Evolutionary conservation across 768 basidiomycete genomes (phyloP), one percentile per base, ranked within the genome.

Genomic region (Cystobasidium tubakii): DNA sequence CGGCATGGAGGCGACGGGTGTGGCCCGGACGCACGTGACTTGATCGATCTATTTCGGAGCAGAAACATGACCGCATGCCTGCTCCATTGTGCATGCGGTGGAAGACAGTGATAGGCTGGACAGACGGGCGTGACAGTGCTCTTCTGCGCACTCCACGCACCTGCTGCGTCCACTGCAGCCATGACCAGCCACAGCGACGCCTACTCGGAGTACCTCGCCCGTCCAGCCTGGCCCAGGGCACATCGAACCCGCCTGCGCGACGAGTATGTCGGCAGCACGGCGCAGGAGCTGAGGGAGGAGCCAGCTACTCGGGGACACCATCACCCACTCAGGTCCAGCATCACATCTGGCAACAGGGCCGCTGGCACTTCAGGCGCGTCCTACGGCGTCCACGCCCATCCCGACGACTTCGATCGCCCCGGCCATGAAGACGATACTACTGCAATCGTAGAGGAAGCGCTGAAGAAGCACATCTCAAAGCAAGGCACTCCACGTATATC

Each of bases 191-290:
- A 36, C 34, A 36, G 21, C 62, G 36, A 36, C 34, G 62, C 27
- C 62, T 63, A 63, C 33, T 29, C 27, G n/a, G 10, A 63, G 15
- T 63, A 4, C 62, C 36, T 63, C n/a, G 36, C 25, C 27, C 62
- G 62, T 27, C 62, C 62, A 29, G 62, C 29, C 62, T 63, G 62
- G 62, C 62, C 62, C 27, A 63, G 29, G 62, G 62, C n/a, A 36
- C 62, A 63, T 21, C 62, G 62, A 3, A 63, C 62, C 62, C 27
- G 36, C 15, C 62, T 63, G 27, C 62, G 12, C 3, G n/a, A 23
- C 27, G n/a, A 27, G 27, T 63, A 63, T 34, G 34, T 9, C 34
- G 62, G 62, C 25, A 31, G 27, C 21, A 29, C 62, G 9, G 62
- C 27, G 12, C 7, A 63, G 10, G 23, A 63, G 62, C 62, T 63